Evolutionary conservation across 306 rosid species (phyloP).

Genomic region (Vigna unguiculata): DNA sequence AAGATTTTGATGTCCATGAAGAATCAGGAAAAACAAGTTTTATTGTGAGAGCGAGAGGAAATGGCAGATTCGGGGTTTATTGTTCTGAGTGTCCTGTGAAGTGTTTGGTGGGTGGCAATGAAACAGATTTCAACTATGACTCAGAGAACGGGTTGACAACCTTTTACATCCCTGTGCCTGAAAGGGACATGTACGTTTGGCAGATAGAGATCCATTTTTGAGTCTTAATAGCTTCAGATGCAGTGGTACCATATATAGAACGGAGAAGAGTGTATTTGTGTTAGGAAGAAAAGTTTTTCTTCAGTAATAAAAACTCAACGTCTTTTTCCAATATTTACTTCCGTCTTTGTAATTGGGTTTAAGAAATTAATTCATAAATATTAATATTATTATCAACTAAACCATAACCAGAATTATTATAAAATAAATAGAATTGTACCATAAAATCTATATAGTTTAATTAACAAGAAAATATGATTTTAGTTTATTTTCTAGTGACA

Average conservation of each 20-base stretch:
- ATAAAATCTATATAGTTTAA: too few species aligned
- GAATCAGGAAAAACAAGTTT: constrained; percentile 56
- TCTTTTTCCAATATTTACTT: too few species aligned
- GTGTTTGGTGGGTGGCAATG: constrained; percentile 57
- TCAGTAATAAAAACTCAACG: background rate
- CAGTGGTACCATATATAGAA: background rate
- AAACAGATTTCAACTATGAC: constrained; percentile 58
- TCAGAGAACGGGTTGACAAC: constrained; percentile 63
- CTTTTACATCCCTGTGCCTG: constrained; percentile 60
- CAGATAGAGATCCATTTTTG: constrained; percentile 67
- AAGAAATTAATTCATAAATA: too few species aligned
- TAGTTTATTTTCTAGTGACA: too few species aligned
- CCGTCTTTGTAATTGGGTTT: too few species aligned
- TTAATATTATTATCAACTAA: too few species aligned
- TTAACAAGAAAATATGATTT: too few species aligned
- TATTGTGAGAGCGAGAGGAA: constrained; percentile 66
- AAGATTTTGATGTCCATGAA: constrained; percentile 33
- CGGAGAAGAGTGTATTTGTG: background rate
- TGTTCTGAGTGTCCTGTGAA: constrained; percentile 66
- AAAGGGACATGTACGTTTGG: constrained; percentile 72
- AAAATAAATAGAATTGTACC: too few species aligned
- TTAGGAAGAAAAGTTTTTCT: background rate
- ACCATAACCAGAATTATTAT: too few species aligned
- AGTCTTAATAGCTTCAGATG: constrained; percentile 31
- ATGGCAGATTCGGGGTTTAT: constrained; percentile 80